Conservation (phyloP, 2,329 filamentous ascomycete species). For the Fusarium globosum region DNA sequence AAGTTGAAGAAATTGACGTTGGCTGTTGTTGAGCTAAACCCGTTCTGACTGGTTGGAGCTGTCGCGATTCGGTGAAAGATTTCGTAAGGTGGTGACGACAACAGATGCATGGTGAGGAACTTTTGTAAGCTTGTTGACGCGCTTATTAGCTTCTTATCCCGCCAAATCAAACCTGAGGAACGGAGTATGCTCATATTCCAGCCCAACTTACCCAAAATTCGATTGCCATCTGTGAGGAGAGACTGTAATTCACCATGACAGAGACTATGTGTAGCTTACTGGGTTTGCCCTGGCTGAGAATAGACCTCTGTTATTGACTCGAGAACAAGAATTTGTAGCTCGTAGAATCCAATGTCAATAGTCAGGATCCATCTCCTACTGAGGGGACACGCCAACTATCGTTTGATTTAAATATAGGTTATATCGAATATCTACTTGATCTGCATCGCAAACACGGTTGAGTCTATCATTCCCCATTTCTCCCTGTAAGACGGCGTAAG, state of each 20-base stretch:
- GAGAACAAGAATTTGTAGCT: neutral
- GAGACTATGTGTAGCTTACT: neutral
- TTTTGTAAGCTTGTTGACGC: neutral
- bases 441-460: neutral
- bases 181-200: neutral
- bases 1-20: neutral
- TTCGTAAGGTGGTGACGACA: neutral
- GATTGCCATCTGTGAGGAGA: neutral
- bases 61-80: neutral
- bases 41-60: neutral
- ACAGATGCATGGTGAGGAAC: neutral
- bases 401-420: neutral
- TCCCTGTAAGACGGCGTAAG: neutral
- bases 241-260: neutral
- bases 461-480: neutral
- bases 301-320: neutral
- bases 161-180: too few relatives aligned
- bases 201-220: neutral
- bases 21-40: neutral
- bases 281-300: neutral
- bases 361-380: neutral
- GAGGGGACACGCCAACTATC: too few relatives aligned
- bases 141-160: too few relatives aligned
- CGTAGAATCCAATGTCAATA: neutral
- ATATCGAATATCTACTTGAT: neutral